Evolutionary conservation across 116 monocot genomes (phyloP).

Genomic region (Cymodocea nodosa): DNA sequence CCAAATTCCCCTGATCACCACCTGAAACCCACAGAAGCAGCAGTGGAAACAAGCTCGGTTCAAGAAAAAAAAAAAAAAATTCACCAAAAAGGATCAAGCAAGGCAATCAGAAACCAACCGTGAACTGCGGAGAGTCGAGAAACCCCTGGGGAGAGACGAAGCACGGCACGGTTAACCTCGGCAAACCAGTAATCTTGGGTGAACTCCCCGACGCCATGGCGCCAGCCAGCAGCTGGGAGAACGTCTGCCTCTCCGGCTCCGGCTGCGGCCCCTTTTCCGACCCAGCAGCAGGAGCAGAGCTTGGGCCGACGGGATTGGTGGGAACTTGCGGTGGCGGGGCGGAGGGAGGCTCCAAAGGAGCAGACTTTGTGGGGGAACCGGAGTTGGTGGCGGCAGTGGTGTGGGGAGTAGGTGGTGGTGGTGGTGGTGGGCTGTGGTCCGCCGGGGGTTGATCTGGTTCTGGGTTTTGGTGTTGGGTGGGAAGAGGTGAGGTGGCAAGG

Average conservation of each 20-base stretch:
- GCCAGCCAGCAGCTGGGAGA: conserved; percentile 64
- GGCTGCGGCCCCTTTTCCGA: neutral
- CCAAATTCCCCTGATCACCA: neutral
- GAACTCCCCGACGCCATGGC: conserved; percentile 27
- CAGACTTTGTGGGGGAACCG: neutral
- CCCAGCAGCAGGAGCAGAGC: neutral
- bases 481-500: neutral
- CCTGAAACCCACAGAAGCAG: too few relatives aligned
- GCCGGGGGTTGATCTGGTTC: neutral
- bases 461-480: neutral
- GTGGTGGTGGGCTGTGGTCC: neutral
- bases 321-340: too few relatives aligned
- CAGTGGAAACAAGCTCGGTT: too few relatives aligned
- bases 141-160: conserved; percentile 31
- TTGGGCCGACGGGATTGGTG: neutral
- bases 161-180: conserved; percentile 21
- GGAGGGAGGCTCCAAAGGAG: too few relatives aligned
- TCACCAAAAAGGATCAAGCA: too few relatives aligned
- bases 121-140: conserved; percentile 35
- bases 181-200: too few relatives aligned
- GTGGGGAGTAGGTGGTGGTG: neutral
- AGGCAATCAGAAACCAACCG: conserved; percentile 9
- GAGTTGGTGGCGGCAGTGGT: neutral
- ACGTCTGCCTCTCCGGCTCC: conserved; percentile 5
- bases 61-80: too few relatives aligned